Base-by-base conservation (phyloP, 1,284 basidiomycete species). In the Ustilago xerochloae region DNA sequence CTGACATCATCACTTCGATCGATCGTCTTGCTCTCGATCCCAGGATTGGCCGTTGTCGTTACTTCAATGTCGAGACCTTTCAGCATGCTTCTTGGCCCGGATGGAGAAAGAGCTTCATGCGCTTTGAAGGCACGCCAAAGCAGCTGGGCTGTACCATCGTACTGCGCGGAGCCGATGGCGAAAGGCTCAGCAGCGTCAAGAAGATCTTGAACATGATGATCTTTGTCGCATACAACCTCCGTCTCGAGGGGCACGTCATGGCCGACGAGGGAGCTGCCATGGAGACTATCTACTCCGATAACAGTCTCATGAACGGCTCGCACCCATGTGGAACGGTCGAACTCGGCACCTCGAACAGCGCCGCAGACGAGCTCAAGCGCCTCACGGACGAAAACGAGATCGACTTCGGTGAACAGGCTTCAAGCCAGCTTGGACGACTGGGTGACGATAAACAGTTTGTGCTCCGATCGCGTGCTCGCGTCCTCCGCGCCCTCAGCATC, bases 131-230 rank as follows among this genome's bases (percentile, higher is more conserved):
- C 0, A 96, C 94, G 79, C 91, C 90, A 79, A 89, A 90, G 54
- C 93, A 96, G 75, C 91, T 94, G 87, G 94, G 95, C 0, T 97
- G 94, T 76, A 98, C 95, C 0, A 91, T 99, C 73, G 88, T 99
- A 28, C 85, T 99, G 26, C 89, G 97, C 43, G 97, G 97, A n/a
- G 94, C 90, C 10, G 89, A 94, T 80, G 87, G 91, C 61, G 89
- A 90, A 36, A 92, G 90, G 1, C 87, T 99, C 57, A 88, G 88
- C 53, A 90, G 91, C 41, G 89, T 99, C 83, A 99, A 99, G 87
- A 91, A 92, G 80, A 92, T 99, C 56, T 92, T 94, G 20, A 88
- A 92, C 36, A 94, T 97, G 86, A 89, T 98, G 85, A 90, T 92
- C 1, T 93, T 97, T 83, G 92, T 96, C 64, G 94, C 93, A 15